Base-by-base conservation (phyloP, 108 stramenopile species). In the Skeletonema grethae region DNA sequence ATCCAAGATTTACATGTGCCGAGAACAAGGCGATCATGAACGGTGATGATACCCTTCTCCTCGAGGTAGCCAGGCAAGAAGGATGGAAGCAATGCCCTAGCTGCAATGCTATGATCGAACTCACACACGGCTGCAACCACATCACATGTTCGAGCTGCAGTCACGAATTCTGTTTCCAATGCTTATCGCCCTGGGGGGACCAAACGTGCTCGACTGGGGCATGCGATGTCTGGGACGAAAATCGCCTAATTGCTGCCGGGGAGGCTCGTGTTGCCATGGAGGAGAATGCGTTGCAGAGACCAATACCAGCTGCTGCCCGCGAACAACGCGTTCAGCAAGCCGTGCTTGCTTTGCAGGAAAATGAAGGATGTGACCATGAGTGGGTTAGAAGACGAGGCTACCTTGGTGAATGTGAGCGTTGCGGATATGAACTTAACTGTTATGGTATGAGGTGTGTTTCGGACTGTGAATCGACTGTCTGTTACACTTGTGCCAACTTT, bases 401-500 rank as follows among this genome's bases (percentile, higher is more conserved):
- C 41, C 39, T 48, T 30, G 83, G 86, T 35, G 57, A 75, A 25
- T 87, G 86, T 61, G 61, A 69, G 36, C 57, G 68, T 25, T 87
- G 86, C 60, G 55, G 38, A 12, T 87, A 66, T 39, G 20, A 36
- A 4, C 50, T 87, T 30, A 63, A 45, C 22, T 63, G 59, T 22
- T 87, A 87, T 69, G 83, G 84, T 39, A 87, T 87, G 86, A 53
- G 50, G 29, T 87, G 86, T 63, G 31, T 38, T 36, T 75, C 79
- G 22, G 84, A 69, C 56, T 87, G 86, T 48, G 82, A 69, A 41
- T 67, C 81, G 15, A 82, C 81, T 11, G 86, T 87, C 29, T 87
- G 86, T 69, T 87, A 82, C 84, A 84, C 86, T 20, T 87, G 86
- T 70, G 86, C 86, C 13, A 77, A 80, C 62, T 81, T 82, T 59